These are phyloP conservation scores for Artemisia argyi DNA, from an alignment of 129 eudicot genomes.

Conservation along the genomic window DNA sequence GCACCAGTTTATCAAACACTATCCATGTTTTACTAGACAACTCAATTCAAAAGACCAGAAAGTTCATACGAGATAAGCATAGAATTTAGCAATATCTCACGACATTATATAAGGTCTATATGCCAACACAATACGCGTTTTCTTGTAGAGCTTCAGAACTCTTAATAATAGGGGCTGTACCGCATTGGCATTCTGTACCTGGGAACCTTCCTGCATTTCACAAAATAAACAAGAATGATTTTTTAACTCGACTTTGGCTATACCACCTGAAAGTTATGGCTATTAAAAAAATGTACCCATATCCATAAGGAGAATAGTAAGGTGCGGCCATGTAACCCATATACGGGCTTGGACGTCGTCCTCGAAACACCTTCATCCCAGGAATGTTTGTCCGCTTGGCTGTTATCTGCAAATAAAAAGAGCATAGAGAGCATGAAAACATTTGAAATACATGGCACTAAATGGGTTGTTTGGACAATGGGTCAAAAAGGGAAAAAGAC, in stretches of 20 bases:
- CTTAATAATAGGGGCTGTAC: slow-evolving; percentile 82
- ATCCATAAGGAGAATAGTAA: slow-evolving; percentile 82
- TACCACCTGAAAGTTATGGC: no score
- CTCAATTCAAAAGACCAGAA: no score
- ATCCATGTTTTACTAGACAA: no score
- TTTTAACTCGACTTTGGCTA: not conserved
- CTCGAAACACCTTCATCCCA: slow-evolving; percentile 89
- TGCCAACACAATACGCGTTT: no score
- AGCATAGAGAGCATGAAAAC: not conserved
- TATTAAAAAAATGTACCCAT: slow-evolving; percentile 41
- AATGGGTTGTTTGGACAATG: not conserved
- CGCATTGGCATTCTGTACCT: slow-evolving; percentile 89
- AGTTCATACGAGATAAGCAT: no score
- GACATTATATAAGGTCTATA: no score
- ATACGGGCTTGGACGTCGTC: slow-evolving; percentile 74
- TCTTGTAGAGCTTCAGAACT: no score
- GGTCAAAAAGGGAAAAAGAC: no score
- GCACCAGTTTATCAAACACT: no score
- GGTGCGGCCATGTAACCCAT: slow-evolving; percentile 60
- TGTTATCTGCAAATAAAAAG: slow-evolving; percentile 52
- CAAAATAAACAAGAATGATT: not conserved
- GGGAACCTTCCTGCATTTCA: slow-evolving; percentile 80
- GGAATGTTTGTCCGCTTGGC: slow-evolving; percentile 95
- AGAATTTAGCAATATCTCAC: no score
- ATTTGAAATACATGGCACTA: not conserved